phyloP scores from a whole-genome alignment of 2,329 filamentous ascomycete species.

The Whalleya microplaca region DNA sequence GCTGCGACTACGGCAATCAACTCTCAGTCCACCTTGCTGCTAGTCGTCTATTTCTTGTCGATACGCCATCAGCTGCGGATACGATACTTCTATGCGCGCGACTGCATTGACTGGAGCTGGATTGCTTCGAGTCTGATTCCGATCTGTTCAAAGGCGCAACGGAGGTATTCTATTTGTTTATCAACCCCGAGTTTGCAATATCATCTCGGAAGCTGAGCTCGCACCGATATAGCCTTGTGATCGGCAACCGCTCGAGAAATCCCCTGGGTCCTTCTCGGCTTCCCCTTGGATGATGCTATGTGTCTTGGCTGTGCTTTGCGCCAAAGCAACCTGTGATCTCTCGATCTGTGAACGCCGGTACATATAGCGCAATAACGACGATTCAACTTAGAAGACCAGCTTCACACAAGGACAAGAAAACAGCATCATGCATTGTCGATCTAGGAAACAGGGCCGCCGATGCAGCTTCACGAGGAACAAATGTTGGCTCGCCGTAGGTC shows the following conservation, averaged over 20 bases:
- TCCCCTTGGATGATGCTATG: conserved; percentile 16
- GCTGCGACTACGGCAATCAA: conserved; percentile 9
- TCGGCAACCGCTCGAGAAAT: neutral
- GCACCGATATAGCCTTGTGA: neutral
- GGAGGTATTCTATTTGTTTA: neutral
- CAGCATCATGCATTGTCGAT: conserved; percentile 19
- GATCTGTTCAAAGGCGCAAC: neutral
- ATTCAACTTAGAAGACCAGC: conserved; percentile 1
- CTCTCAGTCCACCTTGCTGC: conserved; percentile 2
- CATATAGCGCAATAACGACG: neutral
- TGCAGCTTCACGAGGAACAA: conserved; percentile 1
- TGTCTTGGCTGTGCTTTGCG: neutral
- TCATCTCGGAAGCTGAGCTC: neutral
- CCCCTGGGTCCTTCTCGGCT: neutral
- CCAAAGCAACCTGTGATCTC: neutral
- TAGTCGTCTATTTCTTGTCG: conserved; percentile 1
- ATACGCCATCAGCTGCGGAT: conserved; percentile 14
- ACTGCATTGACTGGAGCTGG: neutral
- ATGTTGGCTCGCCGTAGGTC: conserved; percentile 4
- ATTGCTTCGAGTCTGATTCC: neutral
- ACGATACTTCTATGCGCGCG: neutral
- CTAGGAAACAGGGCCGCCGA: neutral
- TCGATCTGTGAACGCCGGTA: neutral
- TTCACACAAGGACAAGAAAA: conserved; percentile 2
- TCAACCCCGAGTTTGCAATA: neutral